A percentile compares a stretch with the other conserved stretches of the same genome.
Evolutionary conservation across 192 early-diverging fungal species (phyloP).

Genomic region (Lobosporangium transversale): DNA sequence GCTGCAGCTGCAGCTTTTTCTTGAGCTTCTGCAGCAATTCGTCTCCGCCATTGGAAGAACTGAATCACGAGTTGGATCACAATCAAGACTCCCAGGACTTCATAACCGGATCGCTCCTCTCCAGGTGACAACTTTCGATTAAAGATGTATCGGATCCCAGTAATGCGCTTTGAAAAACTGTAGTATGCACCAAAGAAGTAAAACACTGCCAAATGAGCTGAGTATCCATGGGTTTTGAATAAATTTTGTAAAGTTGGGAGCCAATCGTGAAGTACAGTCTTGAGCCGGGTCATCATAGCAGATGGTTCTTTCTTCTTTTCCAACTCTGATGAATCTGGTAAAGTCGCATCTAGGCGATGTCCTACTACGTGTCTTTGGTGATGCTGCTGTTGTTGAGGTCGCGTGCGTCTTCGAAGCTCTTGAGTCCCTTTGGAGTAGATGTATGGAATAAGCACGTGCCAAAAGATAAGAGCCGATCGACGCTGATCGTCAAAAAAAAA

Average conservation of each 20-base stretch:
- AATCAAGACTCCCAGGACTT: conserved; percentile 86
- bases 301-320: conserved; percentile 32
- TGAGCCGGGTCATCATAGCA: conserved; percentile 16
- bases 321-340: conserved; percentile 23
- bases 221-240: conserved; percentile 58
- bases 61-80: conserved; percentile 76
- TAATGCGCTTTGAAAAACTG: conserved; percentile 79
- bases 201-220: conserved; percentile 87
- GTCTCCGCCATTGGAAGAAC: conserved; percentile 54
- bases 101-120: conserved; percentile 83
- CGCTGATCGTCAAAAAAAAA: conserved; percentile 34
- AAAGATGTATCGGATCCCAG: conserved; percentile 86
- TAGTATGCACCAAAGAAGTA: conserved; percentile 91
- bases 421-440: conserved; percentile 47
- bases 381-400: conserved; percentile 27
- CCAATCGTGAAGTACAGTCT: conserved; percentile 25
- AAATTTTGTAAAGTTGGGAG: conserved; percentile 57
- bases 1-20: conserved; percentile 44
- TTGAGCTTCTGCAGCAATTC: conserved; percentile 28
- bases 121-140: conserved; percentile 76
- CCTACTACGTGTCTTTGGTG: conserved; percentile 17
- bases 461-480: conserved; percentile 54
- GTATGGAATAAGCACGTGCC: conserved; percentile 57
- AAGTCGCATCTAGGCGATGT: conserved; percentile 33
- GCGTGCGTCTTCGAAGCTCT: conserved; percentile 43